These are phyloP conservation scores for Colletotrichum sublineola DNA, from an alignment of 2,329 filamentous ascomycete species.

Conservation along the genomic window DNA sequence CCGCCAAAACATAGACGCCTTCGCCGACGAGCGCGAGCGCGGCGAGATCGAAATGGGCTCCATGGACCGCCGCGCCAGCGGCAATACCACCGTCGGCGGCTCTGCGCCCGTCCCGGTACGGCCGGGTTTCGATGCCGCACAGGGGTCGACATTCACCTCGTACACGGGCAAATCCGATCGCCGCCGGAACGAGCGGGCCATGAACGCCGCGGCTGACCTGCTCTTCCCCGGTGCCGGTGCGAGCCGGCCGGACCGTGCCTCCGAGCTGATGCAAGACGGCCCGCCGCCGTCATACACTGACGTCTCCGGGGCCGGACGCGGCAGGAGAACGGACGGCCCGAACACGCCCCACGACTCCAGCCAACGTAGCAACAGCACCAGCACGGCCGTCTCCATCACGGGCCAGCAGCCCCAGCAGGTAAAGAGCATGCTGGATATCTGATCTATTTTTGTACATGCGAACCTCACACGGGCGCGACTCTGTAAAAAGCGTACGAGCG, in stretches of 20 bases:
- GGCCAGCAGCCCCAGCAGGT: slow-evolving; percentile 66
- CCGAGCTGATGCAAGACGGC: slow-evolving; percentile 59
- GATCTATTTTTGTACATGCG: slow-evolving; percentile 19
- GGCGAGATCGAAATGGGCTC: slow-evolving; percentile 57
- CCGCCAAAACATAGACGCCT: slow-evolving; percentile 56
- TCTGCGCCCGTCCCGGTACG: slow-evolving; percentile 31
- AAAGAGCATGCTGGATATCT: slow-evolving; percentile 71
- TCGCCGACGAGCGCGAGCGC: slow-evolving; percentile 49
- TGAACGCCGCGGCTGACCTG: slow-evolving; percentile 59
- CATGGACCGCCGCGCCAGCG: slow-evolving; percentile 44
- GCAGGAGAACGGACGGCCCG: background rate
- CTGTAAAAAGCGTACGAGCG: slow-evolving; percentile 19
- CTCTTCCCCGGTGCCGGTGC: slow-evolving; percentile 61
- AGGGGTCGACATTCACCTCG: slow-evolving; percentile 44
- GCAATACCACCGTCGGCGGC: slow-evolving; percentile 43
- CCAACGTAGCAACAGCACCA: slow-evolving; percentile 60
- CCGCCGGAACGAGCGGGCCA: slow-evolving; percentile 59
- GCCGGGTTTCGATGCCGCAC: slow-evolving; percentile 46
- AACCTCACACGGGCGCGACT: background rate
- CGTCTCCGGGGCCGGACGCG: slow-evolving; percentile 13
- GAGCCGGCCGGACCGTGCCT: slow-evolving; percentile 52
- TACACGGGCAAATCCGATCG: slow-evolving; percentile 61
- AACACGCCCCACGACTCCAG: slow-evolving; percentile 44
- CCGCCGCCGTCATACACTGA: slow-evolving; percentile 57
- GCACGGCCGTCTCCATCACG: slow-evolving; percentile 60